Evolutionary conservation across 2,329 filamentous ascomycete genomes (phyloP).

Genomic region (Chaetomiaceae sp.): DNA sequence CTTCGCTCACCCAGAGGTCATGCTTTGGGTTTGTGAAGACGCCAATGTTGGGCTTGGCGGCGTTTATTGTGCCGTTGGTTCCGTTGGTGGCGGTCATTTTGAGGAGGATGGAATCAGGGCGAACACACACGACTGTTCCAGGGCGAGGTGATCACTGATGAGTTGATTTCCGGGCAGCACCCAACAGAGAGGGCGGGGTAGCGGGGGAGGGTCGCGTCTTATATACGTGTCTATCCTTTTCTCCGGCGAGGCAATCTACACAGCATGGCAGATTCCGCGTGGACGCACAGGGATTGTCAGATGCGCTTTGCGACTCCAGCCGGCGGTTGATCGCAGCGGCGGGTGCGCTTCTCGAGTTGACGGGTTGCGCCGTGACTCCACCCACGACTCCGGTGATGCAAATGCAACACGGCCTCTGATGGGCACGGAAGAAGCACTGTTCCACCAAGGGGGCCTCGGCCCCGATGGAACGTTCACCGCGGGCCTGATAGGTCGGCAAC

Average conservation of each 20-base stretch:
- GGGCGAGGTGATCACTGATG: not conserved
- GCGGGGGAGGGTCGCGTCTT: slow-evolving; percentile 12
- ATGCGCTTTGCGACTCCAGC: not conserved
- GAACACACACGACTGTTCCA: not conserved
- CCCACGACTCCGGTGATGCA: not conserved
- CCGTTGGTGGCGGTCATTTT: slow-evolving; percentile 7
- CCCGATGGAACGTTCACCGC: not conserved
- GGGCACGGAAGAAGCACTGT: slow-evolving; percentile 5
- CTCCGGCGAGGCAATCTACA: not conserved
- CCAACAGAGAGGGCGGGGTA: slow-evolving; percentile 12
- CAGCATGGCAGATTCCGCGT: not conserved
- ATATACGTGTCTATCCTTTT: slow-evolving; percentile 1
- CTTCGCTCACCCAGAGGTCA: slow-evolving; percentile 81
- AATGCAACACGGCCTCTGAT: slow-evolving; percentile 2
- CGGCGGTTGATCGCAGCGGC: not conserved
- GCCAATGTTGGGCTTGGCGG: slow-evolving; percentile 79
- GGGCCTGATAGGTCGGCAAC: not conserved
- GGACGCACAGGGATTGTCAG: not conserved
- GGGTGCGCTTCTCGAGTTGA: not conserved
- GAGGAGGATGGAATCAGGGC: not conserved
- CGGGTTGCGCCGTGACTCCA: slow-evolving; percentile 4
- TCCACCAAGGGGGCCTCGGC: slow-evolving; percentile 14
- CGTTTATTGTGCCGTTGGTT: slow-evolving; percentile 17
- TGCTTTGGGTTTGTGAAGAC: slow-evolving; percentile 94
- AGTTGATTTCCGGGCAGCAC: not conserved